phyloP scores from a whole-genome alignment of 345 rosid species.

The Adansonia digitata region DNA sequence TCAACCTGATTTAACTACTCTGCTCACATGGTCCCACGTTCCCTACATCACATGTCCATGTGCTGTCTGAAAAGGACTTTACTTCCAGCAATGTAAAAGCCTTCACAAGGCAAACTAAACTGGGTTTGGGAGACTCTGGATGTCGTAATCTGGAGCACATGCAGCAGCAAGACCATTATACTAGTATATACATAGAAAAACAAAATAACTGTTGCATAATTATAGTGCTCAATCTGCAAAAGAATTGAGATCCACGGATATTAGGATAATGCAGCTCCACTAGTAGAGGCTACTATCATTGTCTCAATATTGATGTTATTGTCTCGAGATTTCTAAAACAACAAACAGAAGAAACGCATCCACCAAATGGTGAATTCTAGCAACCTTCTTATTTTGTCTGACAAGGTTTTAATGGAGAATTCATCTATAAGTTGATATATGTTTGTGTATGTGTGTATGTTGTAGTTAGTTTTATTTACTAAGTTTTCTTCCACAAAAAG shows the following conservation, averaged over 20 bases:
- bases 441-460: background rate
- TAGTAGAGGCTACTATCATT: background rate
- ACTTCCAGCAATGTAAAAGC: conserved; percentile 35
- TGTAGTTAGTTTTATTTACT: background rate
- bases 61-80: conserved; percentile 31
- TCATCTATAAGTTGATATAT: background rate
- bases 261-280: conserved; percentile 4
- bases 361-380: background rate
- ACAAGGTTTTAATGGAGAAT: background rate
- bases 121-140: conserved; percentile 19
- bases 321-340: background rate
- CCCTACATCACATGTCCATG: conserved; percentile 52
- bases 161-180: conserved; percentile 17
- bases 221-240: background rate
- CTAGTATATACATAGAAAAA: background rate
- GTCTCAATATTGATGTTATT: background rate
- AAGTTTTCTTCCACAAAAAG: background rate
- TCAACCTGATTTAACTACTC: conserved; percentile 18
- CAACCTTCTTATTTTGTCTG: background rate
- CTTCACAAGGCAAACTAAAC: conserved; percentile 7
- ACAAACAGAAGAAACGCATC: background rate
- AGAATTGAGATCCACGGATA: background rate
- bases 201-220: conserved; percentile 1
- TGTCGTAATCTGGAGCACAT: conserved; percentile 32
- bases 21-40: conserved; percentile 66